Evolutionary conservation across 129 eudicot species (phyloP).

Genomic region (Flaveria trinervia): DNA sequence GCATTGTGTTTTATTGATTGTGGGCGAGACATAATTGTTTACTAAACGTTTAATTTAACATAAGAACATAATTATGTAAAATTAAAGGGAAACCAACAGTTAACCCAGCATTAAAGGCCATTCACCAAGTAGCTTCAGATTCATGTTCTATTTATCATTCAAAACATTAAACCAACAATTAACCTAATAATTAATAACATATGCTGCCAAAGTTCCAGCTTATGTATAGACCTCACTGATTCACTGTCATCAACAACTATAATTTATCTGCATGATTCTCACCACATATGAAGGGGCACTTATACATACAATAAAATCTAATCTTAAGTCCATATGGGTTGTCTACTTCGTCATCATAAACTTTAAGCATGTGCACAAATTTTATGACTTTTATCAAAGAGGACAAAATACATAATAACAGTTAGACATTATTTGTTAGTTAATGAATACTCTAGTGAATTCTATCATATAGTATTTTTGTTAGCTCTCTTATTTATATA

Average conservation of each 20-base stretch:
- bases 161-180: neutral
- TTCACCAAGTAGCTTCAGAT: neutral
- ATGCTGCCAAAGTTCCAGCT: slow-evolving; percentile 7
- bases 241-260: neutral
- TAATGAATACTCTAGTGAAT: no score
- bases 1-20: neutral
- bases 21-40: no score
- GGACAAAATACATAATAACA: neutral
- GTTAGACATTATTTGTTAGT: no score
- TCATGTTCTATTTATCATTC: neutral
- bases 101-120: neutral
- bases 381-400: neutral
- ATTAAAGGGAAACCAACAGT: neutral
- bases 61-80: neutral
- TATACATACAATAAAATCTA: neutral
- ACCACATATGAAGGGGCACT: slow-evolving; percentile 11
- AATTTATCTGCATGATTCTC: slow-evolving; percentile 16
- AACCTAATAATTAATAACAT: neutral
- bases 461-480: no score
- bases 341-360: slow-evolving; percentile 12
- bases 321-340: no score
- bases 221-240: neutral
- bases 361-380: slow-evolving; percentile 1
- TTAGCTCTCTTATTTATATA: no score
- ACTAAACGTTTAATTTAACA: neutral